Evolutionary conservation across 306 rosid species (phyloP), one percentile per base, ranked within the genome.

Genomic region (Acacia crassicarpa): DNA sequence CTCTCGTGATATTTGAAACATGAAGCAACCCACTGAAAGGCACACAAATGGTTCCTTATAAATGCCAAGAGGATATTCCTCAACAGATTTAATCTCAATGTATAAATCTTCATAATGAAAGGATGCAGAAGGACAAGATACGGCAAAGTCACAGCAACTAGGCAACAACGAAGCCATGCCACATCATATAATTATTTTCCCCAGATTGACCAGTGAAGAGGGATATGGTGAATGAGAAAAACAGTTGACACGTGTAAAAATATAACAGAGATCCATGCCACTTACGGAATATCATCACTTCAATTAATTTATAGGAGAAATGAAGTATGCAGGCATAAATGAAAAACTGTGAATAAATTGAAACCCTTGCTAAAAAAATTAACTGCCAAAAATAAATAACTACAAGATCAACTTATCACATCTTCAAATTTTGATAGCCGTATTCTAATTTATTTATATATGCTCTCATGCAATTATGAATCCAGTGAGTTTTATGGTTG

Each of bases 11-110:
- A 79, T 95, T 95, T 53, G 98, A 95, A 80, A 95, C 87, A 82
- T 95, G 99, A 91, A 95, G 91, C 90, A 95, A 86, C 5, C 99
- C 99, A 48, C 99, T 95, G 95, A 87, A 81, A 88, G 80, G 56
- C 35, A 82, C 51, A 58, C 40, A 72, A 75, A 58, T 83, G 27
- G 67, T 72, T 75, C 68, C 45, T 76, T 51, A 22, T 74, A 71
- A 45, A 79, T 79, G 75, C 80, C 68, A 46, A 67, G 67, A 14
- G 22, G 62, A 70, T 17, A 76, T 68, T 63, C n/a, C 45, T 45
- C 20, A 11, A 82, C 56, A n/a, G 22, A 63, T 35, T 75, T 82
- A 22, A 74, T 66, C 20, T 30, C 82, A 74, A 30, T 27, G 49
- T 12, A 56, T 8, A 67, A 54, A 76, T 82, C 53, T 59, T 54